phyloP scores from a whole-genome alignment of 2,329 filamentous ascomycete species.

The Ilyonectria robusta region DNA sequence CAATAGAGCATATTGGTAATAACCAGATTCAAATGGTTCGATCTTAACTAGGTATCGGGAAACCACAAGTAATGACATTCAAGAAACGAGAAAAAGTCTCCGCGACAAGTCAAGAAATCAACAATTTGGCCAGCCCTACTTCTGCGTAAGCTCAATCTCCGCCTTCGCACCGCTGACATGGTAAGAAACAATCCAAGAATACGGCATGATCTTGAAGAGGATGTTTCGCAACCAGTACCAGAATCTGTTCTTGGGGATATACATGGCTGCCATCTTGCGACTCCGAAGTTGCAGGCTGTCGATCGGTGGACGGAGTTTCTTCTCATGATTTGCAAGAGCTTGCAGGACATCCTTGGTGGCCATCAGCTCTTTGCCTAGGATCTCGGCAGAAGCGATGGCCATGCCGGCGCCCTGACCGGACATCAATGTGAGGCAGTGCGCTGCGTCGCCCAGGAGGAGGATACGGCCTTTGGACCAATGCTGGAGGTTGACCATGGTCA shows the following conservation, averaged over 20 bases:
- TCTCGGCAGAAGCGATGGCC: slow-evolving; percentile 21
- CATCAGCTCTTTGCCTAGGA: slow-evolving; percentile 15
- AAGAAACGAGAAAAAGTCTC: no score
- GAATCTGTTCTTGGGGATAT: slow-evolving; percentile 18
- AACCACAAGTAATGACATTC: no score
- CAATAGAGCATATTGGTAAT: no score
- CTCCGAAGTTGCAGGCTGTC: slow-evolving; percentile 14
- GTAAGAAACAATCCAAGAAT: slow-evolving; percentile 13
- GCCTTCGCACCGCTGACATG: slow-evolving; percentile 6
- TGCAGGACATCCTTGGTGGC: background rate
- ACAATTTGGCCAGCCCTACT: background rate
- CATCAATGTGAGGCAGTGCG: slow-evolving; percentile 21
- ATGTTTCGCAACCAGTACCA: slow-evolving; percentile 18
- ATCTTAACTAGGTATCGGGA: no score
- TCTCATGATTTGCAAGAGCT: slow-evolving; percentile 18
- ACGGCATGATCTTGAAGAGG: slow-evolving; percentile 6
- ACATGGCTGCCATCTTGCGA: slow-evolving; percentile 18
- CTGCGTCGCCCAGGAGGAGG: slow-evolving; percentile 16
- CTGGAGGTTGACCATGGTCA: slow-evolving; percentile 17
- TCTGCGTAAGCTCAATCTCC: slow-evolving; percentile 7
- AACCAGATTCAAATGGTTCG: no score
- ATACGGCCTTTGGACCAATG: slow-evolving; percentile 20
- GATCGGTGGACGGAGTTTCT: slow-evolving; percentile 19
- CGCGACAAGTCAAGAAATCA: no score
- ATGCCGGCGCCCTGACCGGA: slow-evolving; percentile 19